Evolutionary conservation across 257 asterid species (phyloP), one percentile per base, ranked within the genome.

Genomic region (Striga asiatica): DNA sequence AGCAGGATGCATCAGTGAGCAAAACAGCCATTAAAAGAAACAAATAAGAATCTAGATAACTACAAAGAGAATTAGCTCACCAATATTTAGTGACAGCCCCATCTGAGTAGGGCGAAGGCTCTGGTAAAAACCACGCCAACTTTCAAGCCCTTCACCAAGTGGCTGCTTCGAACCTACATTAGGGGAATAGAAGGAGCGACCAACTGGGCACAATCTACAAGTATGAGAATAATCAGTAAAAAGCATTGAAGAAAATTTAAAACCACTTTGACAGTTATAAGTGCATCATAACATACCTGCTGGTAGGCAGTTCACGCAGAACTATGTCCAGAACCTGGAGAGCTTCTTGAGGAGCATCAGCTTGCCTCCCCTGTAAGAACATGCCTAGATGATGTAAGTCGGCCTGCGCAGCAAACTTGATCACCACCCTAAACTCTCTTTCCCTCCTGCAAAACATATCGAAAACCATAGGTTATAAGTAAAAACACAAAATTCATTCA

Each of bases 91-190:
- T 0, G 94, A 84, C 72, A 84, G 64, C 0, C 94, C 94, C 94
- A 84, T 84, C 68, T 84, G 94, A 8, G 94, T 84, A 4, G 94
- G 94, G 22, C 94, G 83, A 29, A 84, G 79, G 58, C 94, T 84
- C 39, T 84, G 94, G 56, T 84, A n/a, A n/a, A n/a, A n/a, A n/a
- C n/a, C n/a, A n/a, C n/a, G n/a, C n/a, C n/a, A n/a, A n/a, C n/a
- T n/a, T n/a, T n/a, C n/a, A n/a, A n/a, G n/a, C n/a, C n/a, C n/a
- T n/a, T n/a, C n/a, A n/a, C n/a, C n/a, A n/a, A 84, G 67, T 10
- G 94, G 80, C 24, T 81, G 87, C 62, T 73, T 75, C 25, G 71
- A 56, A 11, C 91, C 94, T 52, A 84, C 51, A 57, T 74, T 31
- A 22, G 83, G 83, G 20, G 89, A 75, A 67, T 81, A 84, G 67